Evolutionary conservation across 257 asterid species (phyloP).

Genomic region (Solanum pennellii): DNA sequence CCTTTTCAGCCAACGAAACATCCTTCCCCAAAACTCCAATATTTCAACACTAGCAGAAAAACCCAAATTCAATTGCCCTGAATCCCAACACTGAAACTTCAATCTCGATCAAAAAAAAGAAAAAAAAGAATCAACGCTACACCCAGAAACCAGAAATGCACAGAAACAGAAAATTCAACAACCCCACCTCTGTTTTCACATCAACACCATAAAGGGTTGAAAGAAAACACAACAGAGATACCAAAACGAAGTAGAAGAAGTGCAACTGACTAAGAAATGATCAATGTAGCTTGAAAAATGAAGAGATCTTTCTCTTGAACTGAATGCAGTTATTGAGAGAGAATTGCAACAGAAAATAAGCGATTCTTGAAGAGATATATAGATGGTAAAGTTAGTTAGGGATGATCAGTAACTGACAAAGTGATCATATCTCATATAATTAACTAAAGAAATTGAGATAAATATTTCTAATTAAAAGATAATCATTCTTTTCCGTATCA

Average conservation of each 20-base stretch:
- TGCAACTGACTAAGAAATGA: not conserved
- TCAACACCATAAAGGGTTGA: not conserved
- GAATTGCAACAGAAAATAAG: not conserved
- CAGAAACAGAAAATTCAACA: not conserved
- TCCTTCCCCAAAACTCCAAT: conserved; percentile 16
- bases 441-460: too few species aligned
- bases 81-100: not conserved
- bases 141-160: not conserved
- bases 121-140: not conserved
- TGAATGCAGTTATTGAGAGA: not conserved
- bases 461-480: too few species aligned
- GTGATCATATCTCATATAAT: too few species aligned
- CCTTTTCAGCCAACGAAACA: conserved; percentile 57
- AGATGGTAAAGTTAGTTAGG: not conserved
- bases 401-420: too few species aligned
- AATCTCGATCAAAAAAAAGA: not conserved
- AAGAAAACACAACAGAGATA: not conserved
- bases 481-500: too few species aligned
- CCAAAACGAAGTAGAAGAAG: not conserved
- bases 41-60: not conserved
- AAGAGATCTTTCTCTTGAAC: not conserved
- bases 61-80: not conserved
- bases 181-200: not conserved
- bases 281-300: not conserved
- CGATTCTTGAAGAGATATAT: not conserved